phyloP scores from a whole-genome alignment of 169 alveolate genomes.

The Cryptosporidium parvum region DNA sequence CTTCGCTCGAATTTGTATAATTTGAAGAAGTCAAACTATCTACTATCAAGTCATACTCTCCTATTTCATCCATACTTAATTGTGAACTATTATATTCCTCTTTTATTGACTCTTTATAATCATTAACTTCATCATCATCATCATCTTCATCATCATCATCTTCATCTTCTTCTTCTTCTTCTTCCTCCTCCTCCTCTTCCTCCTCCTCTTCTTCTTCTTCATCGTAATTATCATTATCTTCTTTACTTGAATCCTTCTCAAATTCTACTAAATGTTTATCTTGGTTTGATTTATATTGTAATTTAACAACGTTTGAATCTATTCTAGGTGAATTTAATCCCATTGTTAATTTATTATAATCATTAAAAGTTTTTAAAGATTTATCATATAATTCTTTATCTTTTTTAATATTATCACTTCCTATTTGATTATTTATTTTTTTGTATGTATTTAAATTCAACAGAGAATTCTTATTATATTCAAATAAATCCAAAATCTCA shows the following conservation, averaged over 20 bases:
- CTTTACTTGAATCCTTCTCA: not conserved
- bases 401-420: not conserved
- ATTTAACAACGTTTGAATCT: not conserved
- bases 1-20: not conserved
- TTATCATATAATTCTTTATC: not conserved
- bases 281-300: not conserved
- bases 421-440: not conserved
- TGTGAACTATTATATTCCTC: not conserved
- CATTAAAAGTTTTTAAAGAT: not conserved
- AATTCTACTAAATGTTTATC: not conserved
- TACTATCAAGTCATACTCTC: not conserved
- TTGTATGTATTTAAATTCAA: not conserved
- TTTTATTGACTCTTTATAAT: not conserved
- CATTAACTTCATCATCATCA: not conserved
- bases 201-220: not conserved
- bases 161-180: not conserved
- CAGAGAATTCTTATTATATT: constrained; percentile 9
- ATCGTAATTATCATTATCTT: not conserved
- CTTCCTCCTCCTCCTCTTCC: not conserved
- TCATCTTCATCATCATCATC: not conserved
- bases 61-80: not conserved
- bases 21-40: not conserved
- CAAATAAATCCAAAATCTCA: constrained; percentile 11
- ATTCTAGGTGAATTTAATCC: not conserved
- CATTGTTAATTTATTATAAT: not conserved